Evolutionary conservation across 371 early-diverging fungal genomes (phyloP), one percentile per base, ranked within the genome.

Genomic region (Mortierella sp.): DNA sequence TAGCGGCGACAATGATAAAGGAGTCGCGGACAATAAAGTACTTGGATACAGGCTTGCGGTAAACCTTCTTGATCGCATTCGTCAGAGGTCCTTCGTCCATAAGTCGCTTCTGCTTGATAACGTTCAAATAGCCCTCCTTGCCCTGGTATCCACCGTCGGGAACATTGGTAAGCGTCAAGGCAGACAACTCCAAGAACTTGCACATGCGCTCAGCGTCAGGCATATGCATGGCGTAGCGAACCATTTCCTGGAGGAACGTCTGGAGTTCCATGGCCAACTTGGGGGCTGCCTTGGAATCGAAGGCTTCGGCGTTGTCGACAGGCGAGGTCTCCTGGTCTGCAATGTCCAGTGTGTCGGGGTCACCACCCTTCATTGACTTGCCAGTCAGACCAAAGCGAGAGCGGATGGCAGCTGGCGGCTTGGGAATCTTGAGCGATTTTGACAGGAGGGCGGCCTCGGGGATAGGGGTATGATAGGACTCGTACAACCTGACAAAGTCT

Each of bases 191-290:
- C 75, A 86, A 54, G 51, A 86, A 86, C 70, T 86, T 86, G 73
- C 86, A 86, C 76, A 86, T 86, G n/a, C 86, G 82, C 72, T 82
- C 86, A 5, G 86, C 86, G 50, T 77, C 79, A 4, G 86, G 86
- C n/a, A 82, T 59, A 51, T 82, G 76, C 82, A 86, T 86, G n/a
- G 86, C 86, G 50, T 86, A 86, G 19, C 82, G 82, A 28, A 86
- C 75, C 86, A 86, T 86, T 1, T 86, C 86, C 74, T 82, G 80
- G 26, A 86, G 79, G 64, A 86, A 86, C 6, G 79, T 82, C 61
- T 86, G 86, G 21, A 86, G 73, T 69, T 86, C 86, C n/a, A 70
- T 51, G 6, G 82, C 74, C 54, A 86, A 50, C 43, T 75, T 86
- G 5, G 77, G 79, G 0, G 86, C 86, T 5, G 76, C 71, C 72